Conservation (phyloP, 2,329 filamentous ascomycete genomes). For the Talaromyces islandicus region DNA sequence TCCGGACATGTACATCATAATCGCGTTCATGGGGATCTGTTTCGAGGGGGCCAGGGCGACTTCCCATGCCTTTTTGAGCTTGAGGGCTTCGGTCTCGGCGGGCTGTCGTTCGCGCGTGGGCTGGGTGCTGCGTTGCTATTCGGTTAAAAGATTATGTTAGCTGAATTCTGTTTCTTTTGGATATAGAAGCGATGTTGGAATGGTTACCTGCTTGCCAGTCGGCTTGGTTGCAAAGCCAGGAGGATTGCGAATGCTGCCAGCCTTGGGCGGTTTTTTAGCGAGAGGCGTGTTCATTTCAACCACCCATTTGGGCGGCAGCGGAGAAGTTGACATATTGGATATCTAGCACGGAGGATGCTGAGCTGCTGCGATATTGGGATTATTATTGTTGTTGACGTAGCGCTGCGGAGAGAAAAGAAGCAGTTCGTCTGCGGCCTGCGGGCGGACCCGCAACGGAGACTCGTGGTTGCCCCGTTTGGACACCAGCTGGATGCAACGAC, state of each 20-base stretch:
- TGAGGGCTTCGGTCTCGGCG: slow-evolving; percentile 89
- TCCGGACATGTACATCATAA: slow-evolving; percentile 99
- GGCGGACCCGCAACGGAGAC: neutral
- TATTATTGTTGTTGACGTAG: neutral
- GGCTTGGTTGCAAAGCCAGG: slow-evolving; percentile 63
- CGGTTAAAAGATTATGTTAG: slow-evolving; percentile 12
- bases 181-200: neutral
- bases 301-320: slow-evolving; percentile 71
- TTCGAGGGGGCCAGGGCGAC: slow-evolving; percentile 90
- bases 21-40: slow-evolving; percentile 91
- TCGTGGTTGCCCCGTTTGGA: neutral
- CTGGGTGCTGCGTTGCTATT: slow-evolving; percentile 21
- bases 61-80: slow-evolving; percentile 99
- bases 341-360: neutral
- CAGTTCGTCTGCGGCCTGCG: neutral
- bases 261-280: slow-evolving; percentile 57
- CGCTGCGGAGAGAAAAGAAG: neutral
- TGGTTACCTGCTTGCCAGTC: slow-evolving; percentile 52
- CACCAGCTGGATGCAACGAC: neutral
- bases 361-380: neutral
- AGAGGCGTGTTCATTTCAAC: slow-evolving; percentile 69
- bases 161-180: slow-evolving; percentile 19
- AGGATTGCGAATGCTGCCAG: slow-evolving; percentile 68
- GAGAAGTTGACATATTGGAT: slow-evolving; percentile 24
- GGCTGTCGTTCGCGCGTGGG: slow-evolving; percentile 54